Conservation (phyloP, 768 basidiomycete species). For the Tulasnella sp. region DNA sequence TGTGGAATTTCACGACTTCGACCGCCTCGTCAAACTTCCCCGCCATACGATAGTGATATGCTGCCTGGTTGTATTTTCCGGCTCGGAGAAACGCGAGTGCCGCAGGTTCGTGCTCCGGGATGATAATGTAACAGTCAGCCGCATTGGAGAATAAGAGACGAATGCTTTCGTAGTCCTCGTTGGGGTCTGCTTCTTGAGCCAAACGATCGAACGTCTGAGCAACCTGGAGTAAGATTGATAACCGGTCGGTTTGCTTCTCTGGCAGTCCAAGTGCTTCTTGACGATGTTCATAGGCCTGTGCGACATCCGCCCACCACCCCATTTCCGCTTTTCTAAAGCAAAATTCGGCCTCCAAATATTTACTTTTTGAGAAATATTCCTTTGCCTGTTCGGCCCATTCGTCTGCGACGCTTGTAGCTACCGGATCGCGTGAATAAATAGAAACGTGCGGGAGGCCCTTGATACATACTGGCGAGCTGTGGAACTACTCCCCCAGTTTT, state of each 20-base stretch:
- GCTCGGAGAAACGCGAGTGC: background rate
- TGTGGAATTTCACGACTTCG: conserved; percentile 33
- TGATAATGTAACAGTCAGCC: conserved; percentile 15
- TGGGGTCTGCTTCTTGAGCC: background rate
- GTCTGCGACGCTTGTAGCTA: background rate
- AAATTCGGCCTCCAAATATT: background rate
- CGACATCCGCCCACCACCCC: background rate
- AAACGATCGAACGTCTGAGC: background rate
- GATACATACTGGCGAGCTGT: conserved; percentile 22
- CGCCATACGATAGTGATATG: conserved; percentile 20
- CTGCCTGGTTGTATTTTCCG: conserved; percentile 29
- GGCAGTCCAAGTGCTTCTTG: conserved; percentile 9
- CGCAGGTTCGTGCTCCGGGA: background rate
- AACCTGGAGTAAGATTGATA: background rate
- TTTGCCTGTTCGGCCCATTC: conserved; percentile 23
- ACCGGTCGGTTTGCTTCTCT: background rate
- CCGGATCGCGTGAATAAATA: too few species aligned
- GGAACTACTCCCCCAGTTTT: background rate
- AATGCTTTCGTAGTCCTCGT: background rate
- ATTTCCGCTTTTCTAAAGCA: conserved; percentile 26
- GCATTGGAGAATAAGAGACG: conserved; percentile 13
- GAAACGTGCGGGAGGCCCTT: too few species aligned
- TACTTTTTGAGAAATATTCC: background rate
- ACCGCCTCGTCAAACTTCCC: conserved; percentile 22
- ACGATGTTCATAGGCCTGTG: conserved; percentile 10